phyloP scores from a whole-genome alignment of 495 filamentous ascomycete genomes.

The Neurospora sp. region DNA sequence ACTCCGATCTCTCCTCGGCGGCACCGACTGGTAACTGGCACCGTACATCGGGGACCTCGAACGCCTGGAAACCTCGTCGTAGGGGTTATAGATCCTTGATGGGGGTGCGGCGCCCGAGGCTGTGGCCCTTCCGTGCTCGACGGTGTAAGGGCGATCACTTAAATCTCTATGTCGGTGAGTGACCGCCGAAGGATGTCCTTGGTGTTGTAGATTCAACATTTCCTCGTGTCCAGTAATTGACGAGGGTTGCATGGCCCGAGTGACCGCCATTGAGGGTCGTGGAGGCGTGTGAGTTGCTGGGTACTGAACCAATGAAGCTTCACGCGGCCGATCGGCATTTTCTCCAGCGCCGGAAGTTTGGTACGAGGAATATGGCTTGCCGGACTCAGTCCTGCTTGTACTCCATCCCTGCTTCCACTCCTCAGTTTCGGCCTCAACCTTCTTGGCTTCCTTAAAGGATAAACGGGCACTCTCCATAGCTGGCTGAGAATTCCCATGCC shows the following conservation, averaged over 20 bases:
- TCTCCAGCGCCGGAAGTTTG: background rate
- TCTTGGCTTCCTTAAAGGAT: background rate
- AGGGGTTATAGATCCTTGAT: background rate
- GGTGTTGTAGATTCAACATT: background rate
- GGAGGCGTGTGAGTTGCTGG: background rate
- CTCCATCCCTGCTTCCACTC: background rate
- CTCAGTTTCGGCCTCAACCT: background rate
- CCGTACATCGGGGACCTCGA: slow-evolving; percentile 3
- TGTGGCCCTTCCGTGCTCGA: background rate
- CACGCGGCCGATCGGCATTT: background rate
- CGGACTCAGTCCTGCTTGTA: background rate
- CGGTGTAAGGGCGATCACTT: background rate
- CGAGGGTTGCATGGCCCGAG: background rate
- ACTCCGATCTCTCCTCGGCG: background rate
- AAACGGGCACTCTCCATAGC: background rate
- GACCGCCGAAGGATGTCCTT: background rate
- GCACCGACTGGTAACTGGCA: background rate
- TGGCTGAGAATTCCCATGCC: background rate
- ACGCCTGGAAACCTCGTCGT: background rate
- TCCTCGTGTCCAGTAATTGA: background rate
- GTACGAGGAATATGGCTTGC: background rate
- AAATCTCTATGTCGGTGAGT: background rate
- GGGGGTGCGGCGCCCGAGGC: background rate
- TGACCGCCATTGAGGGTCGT: background rate
- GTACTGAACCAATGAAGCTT: background rate